These are phyloP conservation scores for Trichoderma orchidacearum DNA, from an alignment of 495 filamentous ascomycete species.

Conservation along the genomic window DNA sequence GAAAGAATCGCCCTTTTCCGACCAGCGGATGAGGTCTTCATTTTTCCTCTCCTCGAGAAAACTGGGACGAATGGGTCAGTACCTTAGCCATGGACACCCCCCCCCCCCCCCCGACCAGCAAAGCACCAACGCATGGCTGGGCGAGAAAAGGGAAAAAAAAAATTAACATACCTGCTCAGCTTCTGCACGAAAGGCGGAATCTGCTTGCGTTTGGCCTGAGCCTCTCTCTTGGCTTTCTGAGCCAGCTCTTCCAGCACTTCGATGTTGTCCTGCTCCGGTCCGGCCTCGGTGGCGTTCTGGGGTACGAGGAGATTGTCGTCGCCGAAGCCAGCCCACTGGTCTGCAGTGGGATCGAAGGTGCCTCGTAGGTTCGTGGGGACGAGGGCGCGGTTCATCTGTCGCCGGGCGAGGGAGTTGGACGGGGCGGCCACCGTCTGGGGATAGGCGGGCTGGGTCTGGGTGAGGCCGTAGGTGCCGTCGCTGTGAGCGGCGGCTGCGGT, in stretches of 20 bases:
- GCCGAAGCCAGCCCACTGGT: conserved; percentile 38
- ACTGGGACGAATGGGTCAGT: conserved; percentile 28
- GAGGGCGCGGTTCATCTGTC: conserved; percentile 50
- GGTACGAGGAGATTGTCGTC: conserved; percentile 22
- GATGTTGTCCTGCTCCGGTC: conserved; percentile 52
- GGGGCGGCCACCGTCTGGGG: conserved; percentile 18
- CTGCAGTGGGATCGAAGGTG: conserved; percentile 27
- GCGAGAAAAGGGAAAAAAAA: too few species aligned
- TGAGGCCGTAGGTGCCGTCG: conserved; percentile 27
- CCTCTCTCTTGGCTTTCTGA: conserved; percentile 63
- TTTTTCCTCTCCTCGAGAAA: conserved; percentile 88
- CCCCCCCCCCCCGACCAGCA: too few species aligned
- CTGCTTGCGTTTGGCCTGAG: conserved; percentile 74
- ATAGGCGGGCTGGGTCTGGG: conserved; percentile 30
- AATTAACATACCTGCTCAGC: conserved; percentile 80
- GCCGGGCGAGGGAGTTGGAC: conserved; percentile 54
- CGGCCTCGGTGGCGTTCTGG: conserved; percentile 18
- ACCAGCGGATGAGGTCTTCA: conserved; percentile 94
- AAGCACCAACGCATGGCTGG: too few species aligned
- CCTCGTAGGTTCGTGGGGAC: conserved; percentile 25
- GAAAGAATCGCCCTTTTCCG: conserved; percentile 89
- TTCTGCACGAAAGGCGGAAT: conserved; percentile 99
- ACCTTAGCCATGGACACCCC: too few species aligned
- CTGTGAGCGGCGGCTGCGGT: conserved; percentile 16
- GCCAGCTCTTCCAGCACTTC: conserved; percentile 68